Base-by-base conservation (phyloP, 1,139 yeast species). In the Nakaseomyces kungkrabaensis region DNA sequence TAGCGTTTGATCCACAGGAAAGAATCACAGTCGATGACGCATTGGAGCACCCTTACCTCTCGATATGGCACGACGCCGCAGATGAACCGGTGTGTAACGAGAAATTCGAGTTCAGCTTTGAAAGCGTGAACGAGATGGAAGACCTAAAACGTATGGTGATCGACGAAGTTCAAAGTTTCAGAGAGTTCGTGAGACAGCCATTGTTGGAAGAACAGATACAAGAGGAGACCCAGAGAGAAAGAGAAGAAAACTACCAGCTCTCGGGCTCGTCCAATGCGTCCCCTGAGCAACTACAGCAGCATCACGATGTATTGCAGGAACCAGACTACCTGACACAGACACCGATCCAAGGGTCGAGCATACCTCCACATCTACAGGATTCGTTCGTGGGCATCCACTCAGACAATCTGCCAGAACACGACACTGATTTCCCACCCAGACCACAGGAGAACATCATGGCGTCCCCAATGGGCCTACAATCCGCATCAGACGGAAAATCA, bases 1-100 rank as follows among this genome's bases (percentile, higher is more conserved):
- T 92, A 43, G 81, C 95, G 10, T 76, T 92, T 53, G 97, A 92
- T 64, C 97, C 98, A 0, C 77, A 77, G 47, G 79, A 82, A 60
- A 76, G 98, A 67, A 88, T 92, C 47, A 79, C 94, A 0, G 97
- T 90, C 1, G 89, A 85, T 50, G 85, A 87, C 50, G 97, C 97
- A 0, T 74, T 92, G 52, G 78, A 79, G 54, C 98, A 92, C 68
- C 95, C 96, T 6, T 92, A 92, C 63, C 73, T 92, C 51, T 74
- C 82, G 49, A 84, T 92, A 36, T 92, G 98, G 98, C 97, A 90
- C 66, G 98, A 92, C 63, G 96, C 97, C 3, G 78, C 81, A 32
- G 98, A 92, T 65, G 98, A 92, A 67, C 96, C 96, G 4, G 82
- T 76, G 43, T 89, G 97, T 66, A 81, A 82, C 48, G 72, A 78